These are phyloP conservation scores for Penicillium salamii DNA, from an alignment of 495 filamentous ascomycete genomes.

Conservation along the genomic window DNA sequence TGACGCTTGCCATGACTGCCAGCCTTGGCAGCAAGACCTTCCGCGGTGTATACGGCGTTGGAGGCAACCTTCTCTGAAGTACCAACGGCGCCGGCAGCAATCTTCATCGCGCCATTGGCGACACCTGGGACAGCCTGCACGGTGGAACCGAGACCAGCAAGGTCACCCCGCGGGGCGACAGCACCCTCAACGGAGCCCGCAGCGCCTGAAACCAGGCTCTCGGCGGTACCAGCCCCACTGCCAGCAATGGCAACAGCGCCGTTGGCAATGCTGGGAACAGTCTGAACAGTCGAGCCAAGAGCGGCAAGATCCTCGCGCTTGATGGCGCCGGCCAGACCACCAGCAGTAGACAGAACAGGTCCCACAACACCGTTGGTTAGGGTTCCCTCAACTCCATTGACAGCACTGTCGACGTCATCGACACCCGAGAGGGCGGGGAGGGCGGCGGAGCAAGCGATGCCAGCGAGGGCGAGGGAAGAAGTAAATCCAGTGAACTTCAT, in stretches of 20 bases:
- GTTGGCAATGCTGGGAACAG: conserved; percentile 12
- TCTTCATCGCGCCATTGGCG: conserved; percentile 6
- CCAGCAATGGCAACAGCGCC: conserved; percentile 14
- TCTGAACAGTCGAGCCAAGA: neutral
- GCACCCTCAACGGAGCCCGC: conserved; percentile 14
- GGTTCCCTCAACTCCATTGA: conserved; percentile 3
- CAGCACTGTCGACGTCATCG: neutral
- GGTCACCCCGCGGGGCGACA: neutral
- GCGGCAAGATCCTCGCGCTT: conserved; percentile 4
- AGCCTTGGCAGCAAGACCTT: conserved; percentile 1
- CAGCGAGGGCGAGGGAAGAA: conserved; percentile 19
- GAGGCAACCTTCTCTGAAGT: conserved; percentile 8
- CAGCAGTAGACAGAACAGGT: neutral
- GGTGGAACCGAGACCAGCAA: neutral
- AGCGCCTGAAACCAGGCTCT: conserved; percentile 11
- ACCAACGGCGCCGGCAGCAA: conserved; percentile 8
- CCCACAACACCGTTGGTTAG: conserved; percentile 1
- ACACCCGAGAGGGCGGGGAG: conserved; percentile 15
- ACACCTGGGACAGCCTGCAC: conserved; percentile 4
- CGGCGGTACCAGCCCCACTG: conserved; percentile 19
- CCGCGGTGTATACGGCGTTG: conserved; percentile 10
- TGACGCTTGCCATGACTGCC: conserved; percentile 9
- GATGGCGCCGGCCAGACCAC: neutral
- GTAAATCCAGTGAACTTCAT: conserved; percentile 48
- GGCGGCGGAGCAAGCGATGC: conserved; percentile 15